These are phyloP conservation scores for Globisporangium echinulatum DNA, from an alignment of 352 stramenopile genomes.

Conservation along the genomic window DNA sequence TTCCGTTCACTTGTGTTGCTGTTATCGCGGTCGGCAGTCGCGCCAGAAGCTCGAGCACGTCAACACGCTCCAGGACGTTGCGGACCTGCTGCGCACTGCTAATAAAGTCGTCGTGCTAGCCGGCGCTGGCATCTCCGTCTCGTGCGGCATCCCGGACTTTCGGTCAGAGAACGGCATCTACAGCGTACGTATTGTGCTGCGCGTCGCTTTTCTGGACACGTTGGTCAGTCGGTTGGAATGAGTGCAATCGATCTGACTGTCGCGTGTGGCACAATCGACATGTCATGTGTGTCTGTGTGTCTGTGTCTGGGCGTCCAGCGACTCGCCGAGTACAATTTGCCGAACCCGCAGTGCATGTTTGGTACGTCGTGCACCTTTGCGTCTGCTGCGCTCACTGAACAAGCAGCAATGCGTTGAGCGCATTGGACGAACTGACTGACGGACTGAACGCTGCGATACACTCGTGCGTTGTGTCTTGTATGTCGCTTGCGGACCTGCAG, in stretches of 20 bases:
- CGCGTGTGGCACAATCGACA: background rate
- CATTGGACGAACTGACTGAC: background rate
- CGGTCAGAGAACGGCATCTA: conserved; percentile 91
- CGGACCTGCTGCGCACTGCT: conserved; percentile 53
- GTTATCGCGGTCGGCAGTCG: conserved; percentile 14
- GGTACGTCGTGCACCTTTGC: conserved; percentile 21
- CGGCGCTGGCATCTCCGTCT: conserved; percentile 94
- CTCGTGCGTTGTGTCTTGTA: too few relatives aligned
- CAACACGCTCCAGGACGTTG: conserved; percentile 73
- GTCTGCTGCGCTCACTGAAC: background rate
- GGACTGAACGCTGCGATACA: too few relatives aligned
- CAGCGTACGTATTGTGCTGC: conserved; percentile 44
- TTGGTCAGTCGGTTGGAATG: too few relatives aligned
- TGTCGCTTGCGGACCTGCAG: conserved; percentile 20
- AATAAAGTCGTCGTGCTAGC: conserved; percentile 91
- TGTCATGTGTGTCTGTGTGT: background rate
- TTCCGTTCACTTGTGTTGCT: background rate
- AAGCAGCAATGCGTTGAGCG: background rate
- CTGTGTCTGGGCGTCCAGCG: conserved; percentile 23
- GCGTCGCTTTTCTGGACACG: too few relatives aligned
- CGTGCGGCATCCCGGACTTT: conserved; percentile 98
- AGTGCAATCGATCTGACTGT: too few relatives aligned
- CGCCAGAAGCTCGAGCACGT: conserved; percentile 46
- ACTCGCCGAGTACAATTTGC: conserved; percentile 74
- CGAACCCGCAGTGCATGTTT: conserved; percentile 86